Evolutionary conservation across 1,284 basidiomycete genomes (phyloP), one percentile per base, ranked within the genome.

Genomic region (Hortiboletus rubellus): DNA sequence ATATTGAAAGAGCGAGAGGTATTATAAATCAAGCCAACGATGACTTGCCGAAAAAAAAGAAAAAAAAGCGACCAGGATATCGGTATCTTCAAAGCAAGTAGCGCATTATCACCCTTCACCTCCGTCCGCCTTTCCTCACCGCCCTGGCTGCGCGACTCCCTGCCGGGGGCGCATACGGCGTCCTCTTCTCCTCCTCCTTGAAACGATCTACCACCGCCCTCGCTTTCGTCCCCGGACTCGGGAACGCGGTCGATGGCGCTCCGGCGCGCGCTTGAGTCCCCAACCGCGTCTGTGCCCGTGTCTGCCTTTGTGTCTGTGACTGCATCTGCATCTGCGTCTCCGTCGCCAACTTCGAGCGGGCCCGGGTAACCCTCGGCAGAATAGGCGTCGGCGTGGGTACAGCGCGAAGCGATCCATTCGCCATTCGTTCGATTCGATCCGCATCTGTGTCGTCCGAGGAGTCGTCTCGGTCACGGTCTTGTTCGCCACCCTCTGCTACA

Each of bases 361-460:
- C 27, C 4, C 27, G 27, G 2, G 66, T 60, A 12, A 50, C 30
- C 45, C 56, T 52, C 0, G 44, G 40, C 30, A 31, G 42, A 5
- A 17, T n/a, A 9, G 49, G 41, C 10, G 27, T 8, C 1, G 46
- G 18, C 5, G n/a, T 31, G 15, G 30, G 38, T 10, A 38, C 2
- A 33, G 7, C 51, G 14, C n/a, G 41, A 18, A 72, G 49, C 15
- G 42, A 43, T 24, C 52, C 52, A 2, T 9, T 49, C 2, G 64
- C 59, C 66, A 68, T 63, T n/a, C 50, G 59, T 27, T 54, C 42
- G 18, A 67, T 42, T 15, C 58, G 60, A 17, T 63, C 64, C 17
- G 41, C 52, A 10, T 66, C 65, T 2, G 54, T 55, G 6, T 64
- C 46, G 12, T 49, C 52, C 37, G 27, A 7, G 8, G 18, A 46